A percentile compares a stretch with the other conserved stretches of the same genome.
Evolutionary conservation across 225 moss, liverwort and hornwort species (phyloP).

Genomic region (Pseudisothecium myosuroides): DNA sequence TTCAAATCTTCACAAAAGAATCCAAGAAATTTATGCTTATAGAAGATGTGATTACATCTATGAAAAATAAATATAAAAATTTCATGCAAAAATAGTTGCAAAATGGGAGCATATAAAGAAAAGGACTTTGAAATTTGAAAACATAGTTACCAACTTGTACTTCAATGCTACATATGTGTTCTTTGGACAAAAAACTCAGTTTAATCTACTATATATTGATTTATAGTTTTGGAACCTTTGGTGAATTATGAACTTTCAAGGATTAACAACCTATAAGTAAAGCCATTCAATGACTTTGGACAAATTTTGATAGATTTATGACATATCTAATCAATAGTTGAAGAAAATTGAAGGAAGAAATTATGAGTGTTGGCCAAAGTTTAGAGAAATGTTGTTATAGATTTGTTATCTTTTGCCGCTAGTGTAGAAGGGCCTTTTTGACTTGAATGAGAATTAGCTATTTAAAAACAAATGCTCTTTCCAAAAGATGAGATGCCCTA

Average conservation of each 20-base stretch:
- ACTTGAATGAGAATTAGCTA: not conserved
- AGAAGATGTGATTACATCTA: not conserved
- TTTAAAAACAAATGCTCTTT: not conserved
- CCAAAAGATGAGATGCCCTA: not conserved
- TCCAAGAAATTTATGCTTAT: fast-evolving
- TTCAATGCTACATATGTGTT: not conserved
- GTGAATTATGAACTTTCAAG: not conserved
- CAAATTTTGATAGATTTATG: not conserved
- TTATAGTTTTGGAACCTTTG: not conserved
- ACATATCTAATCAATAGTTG: not conserved
- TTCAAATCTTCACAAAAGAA: not conserved
- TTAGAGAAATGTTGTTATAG: no score
- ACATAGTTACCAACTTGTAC: not conserved
- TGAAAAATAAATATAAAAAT: not conserved
- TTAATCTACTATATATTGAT: not conserved
- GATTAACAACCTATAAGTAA: not conserved
- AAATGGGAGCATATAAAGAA: no score
- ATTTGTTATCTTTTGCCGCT: not conserved
- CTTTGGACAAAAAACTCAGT: not conserved
- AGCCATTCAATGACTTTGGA: not conserved
- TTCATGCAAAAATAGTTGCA: no score
- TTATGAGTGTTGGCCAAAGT: not conserved
- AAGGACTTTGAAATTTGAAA: not conserved
- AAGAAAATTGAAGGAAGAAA: not conserved
- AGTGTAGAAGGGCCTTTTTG: not conserved